A percentile compares a stretch with the other conserved stretches of the same genome.
Evolutionary conservation across 495 filamentous ascomycete species (phyloP).

Genomic region (Podospora anserina): DNA sequence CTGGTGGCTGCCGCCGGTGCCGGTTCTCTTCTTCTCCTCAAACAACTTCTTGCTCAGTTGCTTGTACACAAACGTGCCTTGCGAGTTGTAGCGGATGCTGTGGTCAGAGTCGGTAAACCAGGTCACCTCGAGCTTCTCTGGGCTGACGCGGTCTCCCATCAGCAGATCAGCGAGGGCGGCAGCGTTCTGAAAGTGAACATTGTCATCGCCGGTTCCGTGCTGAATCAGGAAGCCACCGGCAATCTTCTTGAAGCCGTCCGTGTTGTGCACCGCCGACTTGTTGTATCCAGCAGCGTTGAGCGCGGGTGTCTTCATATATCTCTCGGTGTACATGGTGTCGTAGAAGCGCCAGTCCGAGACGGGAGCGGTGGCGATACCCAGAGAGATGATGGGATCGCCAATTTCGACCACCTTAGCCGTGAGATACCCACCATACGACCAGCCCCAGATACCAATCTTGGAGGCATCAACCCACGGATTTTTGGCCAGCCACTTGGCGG

Average conservation of each 20-base stretch:
- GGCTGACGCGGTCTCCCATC: conserved; percentile 46
- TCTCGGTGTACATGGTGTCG: conserved; percentile 62
- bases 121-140: conserved; percentile 50
- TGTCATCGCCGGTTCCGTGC: conserved; percentile 59
- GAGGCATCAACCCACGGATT: conserved; percentile 46
- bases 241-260: conserved; percentile 51
- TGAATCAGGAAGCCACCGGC: conserved; percentile 51
- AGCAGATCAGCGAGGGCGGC: conserved; percentile 52
- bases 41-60: conserved; percentile 42
- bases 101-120: conserved; percentile 57
- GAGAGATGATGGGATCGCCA: conserved; percentile 48
- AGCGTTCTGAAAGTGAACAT: conserved; percentile 58
- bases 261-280: conserved; percentile 41
- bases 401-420: conserved; percentile 54
- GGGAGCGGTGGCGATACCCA: conserved; percentile 53
- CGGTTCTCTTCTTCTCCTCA: conserved; percentile 28
- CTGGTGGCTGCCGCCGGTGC: conserved; percentile 18
- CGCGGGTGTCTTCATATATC: conserved; percentile 58
- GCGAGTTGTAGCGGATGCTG: conserved; percentile 47
- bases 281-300: conserved; percentile 50
- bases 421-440: conserved; percentile 59
- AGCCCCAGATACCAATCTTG: conserved; percentile 57
- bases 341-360: conserved; percentile 61
- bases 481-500: conserved; percentile 45
- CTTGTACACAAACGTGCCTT: conserved; percentile 47